Base-by-base conservation (phyloP, 2,329 filamentous ascomycete species). In the Coniosporium tulheliwenetii region DNA sequence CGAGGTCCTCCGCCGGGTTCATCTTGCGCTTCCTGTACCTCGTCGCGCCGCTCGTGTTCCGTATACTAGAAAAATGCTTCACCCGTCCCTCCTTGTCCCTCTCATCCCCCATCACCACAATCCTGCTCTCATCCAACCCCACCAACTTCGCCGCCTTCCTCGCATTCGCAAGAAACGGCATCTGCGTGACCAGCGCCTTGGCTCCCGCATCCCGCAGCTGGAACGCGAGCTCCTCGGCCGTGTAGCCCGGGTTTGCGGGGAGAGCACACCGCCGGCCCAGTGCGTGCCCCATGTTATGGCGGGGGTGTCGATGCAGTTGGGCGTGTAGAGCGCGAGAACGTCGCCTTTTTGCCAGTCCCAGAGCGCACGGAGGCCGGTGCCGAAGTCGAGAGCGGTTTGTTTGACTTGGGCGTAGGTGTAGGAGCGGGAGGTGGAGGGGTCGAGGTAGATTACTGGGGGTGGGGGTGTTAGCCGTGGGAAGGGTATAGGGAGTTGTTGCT, bases 171-270 rank as follows among this genome's bases (percentile, higher is more conserved):
- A 94, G 66, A 43, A 80, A 71, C 0, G 76, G 62, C 19, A 72
- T 57, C 52, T 93, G 84, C 0, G 87, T 94, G 19, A 81, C 72
- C 7, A 95, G 59, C 0, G 71, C 83, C 52, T 77, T 83, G 30
- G 85, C 83, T 1, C 75, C 72, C 0, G 80, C 80, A 58, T 93
- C 83, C 51, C 76, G 76, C 45, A 96, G 71, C 62, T 95, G 87
- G 52, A 83, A 86, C 4, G 81, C 77, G 30, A 95, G 70, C 61
- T 96, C 89, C 8, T 85, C 76, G 10, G 73, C 74, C 0, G 83
- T 93, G 61, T 94, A 94, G 3, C 78, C 77, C 14, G 87, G 86
- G 54, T 95, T 95, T 2, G 85, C 86, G 0, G 87, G 85, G 80
- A 85, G 9, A 85, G 64, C 39, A 85, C 66, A 29, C 83, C 86